Conservation (phyloP, 176 grass and related monocot species). For the Thinopyrum elongatum region DNA sequence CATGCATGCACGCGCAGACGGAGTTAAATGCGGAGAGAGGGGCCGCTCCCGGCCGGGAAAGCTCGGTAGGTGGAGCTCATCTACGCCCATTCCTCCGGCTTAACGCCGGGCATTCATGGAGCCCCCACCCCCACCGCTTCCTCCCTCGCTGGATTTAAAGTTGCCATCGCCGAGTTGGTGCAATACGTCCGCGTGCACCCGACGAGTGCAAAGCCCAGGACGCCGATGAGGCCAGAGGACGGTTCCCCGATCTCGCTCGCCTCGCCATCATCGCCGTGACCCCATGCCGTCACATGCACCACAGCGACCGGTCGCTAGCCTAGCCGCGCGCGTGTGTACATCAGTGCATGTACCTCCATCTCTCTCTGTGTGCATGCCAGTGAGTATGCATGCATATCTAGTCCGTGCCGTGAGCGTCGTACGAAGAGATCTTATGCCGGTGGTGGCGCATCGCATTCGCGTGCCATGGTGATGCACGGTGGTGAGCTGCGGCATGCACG, state of each 20-base stretch:
- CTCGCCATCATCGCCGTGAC: neutral
- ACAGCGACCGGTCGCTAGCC: neutral
- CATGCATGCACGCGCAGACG: neutral
- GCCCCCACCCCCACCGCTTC: neutral
- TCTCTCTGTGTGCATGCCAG: neutral
- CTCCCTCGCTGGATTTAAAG: neutral
- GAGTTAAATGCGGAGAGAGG: constrained; percentile 7
- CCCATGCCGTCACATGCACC: neutral
- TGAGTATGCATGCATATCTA: neutral
- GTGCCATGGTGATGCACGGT: neutral
- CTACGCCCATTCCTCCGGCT: constrained; percentile 9
- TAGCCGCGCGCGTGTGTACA: neutral
- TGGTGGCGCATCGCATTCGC: neutral
- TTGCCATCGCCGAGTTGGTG: neutral
- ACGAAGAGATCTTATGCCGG: neutral
- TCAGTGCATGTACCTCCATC: neutral
- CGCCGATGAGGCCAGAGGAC: neutral
- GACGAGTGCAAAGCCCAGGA: neutral
- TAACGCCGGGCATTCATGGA: neutral
- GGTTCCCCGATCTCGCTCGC: neutral
- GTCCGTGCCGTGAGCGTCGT: neutral
- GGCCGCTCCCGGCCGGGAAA: neutral
- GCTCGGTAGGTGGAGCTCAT: neutral
- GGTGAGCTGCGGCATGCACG: no score
- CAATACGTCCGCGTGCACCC: neutral